Percentiles rank a stretch among this genome's conserved stretches.
These are phyloP conservation scores for Tagetes patula DNA, from an alignment of 129 eudicot species.

Conservation along the genomic window DNA sequence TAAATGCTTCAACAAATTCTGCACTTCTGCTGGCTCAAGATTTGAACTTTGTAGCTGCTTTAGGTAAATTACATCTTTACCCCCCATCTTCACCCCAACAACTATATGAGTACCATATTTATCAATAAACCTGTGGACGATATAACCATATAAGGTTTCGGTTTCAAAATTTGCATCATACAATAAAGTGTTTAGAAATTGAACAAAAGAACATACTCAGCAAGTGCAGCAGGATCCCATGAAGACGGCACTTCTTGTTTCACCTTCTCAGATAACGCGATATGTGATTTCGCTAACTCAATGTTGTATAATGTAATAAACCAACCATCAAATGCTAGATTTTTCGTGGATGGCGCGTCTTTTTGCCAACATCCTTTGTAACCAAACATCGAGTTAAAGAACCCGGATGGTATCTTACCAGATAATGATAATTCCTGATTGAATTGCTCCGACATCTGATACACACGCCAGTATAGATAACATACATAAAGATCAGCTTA, in stretches of 20 bases:
- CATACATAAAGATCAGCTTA: background rate
- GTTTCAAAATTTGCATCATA: constrained; percentile 8
- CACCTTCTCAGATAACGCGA: constrained; percentile 69
- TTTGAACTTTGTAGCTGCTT: constrained; percentile 85
- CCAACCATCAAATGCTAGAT: constrained; percentile 93
- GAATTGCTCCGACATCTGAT: constrained; percentile 94
- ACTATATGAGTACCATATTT: constrained; percentile 93
- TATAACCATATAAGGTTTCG: constrained; percentile 12
- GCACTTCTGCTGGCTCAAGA: constrained; percentile 72
- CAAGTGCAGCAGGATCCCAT: constrained; percentile 93
- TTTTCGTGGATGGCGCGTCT: constrained; percentile 78
- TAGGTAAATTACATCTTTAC: constrained; percentile 91
- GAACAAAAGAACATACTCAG: constrained; percentile 62
- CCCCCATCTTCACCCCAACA: constrained; percentile 99
- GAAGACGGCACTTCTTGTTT: constrained; percentile 84
- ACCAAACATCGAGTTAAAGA: constrained; percentile 77
- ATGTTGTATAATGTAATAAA: constrained; percentile 71
- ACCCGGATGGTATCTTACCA: constrained; percentile 96
- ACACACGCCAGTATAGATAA: background rate
- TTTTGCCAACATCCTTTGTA: constrained; percentile 90
- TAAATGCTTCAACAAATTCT: constrained; percentile 70
- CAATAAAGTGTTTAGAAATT: background rate
- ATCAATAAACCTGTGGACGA: constrained; percentile 75
- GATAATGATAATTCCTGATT: constrained; percentile 77
- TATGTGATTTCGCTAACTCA: constrained; percentile 72